Evolutionary conservation across 2,329 filamentous ascomycete genomes (phyloP), one percentile per base, ranked within the genome.

Genomic region (Celoporthe dispersa): DNA sequence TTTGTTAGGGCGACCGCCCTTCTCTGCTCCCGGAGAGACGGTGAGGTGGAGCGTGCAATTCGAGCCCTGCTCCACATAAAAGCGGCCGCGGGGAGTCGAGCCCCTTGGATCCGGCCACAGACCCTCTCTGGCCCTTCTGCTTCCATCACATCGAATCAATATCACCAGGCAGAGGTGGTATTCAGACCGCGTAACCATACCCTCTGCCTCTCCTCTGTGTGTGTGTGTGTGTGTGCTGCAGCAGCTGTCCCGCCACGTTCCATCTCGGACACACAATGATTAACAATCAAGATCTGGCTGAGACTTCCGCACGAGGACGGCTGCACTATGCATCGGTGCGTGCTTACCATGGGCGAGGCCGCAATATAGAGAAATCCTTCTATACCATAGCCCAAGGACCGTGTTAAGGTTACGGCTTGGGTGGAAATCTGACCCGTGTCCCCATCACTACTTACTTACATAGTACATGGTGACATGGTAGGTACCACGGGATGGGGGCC

Each of bases 41-140:
- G 65, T 67, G 57, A 67, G 65, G 65, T 67, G 65, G 65, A 60
- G 55, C 51, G 12, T 14, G 28, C 12, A 66, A 66, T 57, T 66
- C 51, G 25, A 44, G 28, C 57, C 25, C 37, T 41, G 35, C 65
- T 67, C 65, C 55, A 67, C 53, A 51, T 11, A 22, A 44, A 48
- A 33, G 66, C 57, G 66, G 57, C 66, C 66, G 66, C 66, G 66
- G 66, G 53, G 57, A 60, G 28, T 60, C 25, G 66, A 48, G 41
- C 39, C 66, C 55, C 57, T 48, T 44, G 37, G 16, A 48, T 61
- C 66, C 66, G 66, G 57, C 16, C 39, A 28, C 31, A 37, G 25
- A 12, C 64, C 41, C 41, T 64, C 41, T 64, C 39, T 39, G 28
- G 57, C 8, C 31, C 19, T 60, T 33, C 22, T 60, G 57, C 57